Evolutionary conservation across 768 basidiomycete species (phyloP).

Genomic region (Agaricus subrufescens): DNA sequence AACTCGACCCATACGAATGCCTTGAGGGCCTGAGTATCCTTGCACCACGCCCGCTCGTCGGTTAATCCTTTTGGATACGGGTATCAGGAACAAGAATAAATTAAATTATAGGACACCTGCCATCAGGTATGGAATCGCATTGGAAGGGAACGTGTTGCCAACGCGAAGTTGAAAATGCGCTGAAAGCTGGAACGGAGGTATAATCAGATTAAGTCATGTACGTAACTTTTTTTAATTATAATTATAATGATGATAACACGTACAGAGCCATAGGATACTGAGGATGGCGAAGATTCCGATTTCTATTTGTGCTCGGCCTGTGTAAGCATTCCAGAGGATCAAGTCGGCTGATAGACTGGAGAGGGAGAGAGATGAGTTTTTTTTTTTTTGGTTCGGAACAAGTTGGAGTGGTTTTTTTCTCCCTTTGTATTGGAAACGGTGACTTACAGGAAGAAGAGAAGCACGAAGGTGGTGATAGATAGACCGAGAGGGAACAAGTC

Average conservation of each 20-base stretch:
- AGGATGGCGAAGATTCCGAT: conserved; percentile 41
- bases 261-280: conserved; percentile 53
- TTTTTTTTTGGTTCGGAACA: too few relatives aligned
- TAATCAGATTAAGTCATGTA: background rate
- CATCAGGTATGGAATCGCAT: conserved; percentile 44
- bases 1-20: conserved; percentile 58
- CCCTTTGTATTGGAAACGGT: background rate
- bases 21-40: conserved; percentile 49
- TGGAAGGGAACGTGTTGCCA: conserved; percentile 45
- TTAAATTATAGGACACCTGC: conserved; percentile 22
- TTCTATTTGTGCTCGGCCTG: conserved; percentile 42
- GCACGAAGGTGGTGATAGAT: conserved; percentile 44
- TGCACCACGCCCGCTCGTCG: conserved; percentile 49
- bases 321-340: conserved; percentile 33
- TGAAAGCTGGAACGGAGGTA: conserved; percentile 38
- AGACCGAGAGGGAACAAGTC: conserved; percentile 60
- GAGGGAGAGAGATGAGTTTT: background rate
- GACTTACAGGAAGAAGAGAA: conserved; percentile 40
- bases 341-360: conserved; percentile 41
- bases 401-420: too few relatives aligned
- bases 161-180: conserved; percentile 55
- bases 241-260: conserved; percentile 9
- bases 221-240: background rate
- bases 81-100: background rate
- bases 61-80: conserved; percentile 26